Base-by-base conservation (phyloP, 768 basidiomycete species). In the Rhodotorula diobovata region DNA sequence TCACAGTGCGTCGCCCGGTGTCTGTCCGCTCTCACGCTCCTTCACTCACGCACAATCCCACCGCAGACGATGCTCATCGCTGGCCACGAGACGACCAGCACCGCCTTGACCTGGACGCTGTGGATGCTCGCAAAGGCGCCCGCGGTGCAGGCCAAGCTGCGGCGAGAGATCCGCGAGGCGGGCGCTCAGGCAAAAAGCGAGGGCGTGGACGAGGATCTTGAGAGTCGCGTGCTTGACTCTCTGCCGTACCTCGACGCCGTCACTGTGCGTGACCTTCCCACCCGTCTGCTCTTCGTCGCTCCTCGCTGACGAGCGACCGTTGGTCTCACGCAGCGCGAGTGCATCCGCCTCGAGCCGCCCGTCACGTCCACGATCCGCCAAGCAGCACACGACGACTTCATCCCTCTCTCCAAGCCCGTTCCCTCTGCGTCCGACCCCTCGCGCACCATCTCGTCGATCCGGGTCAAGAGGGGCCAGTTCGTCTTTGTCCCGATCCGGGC, bases 351-450 rank as follows among this genome's bases (percentile, higher is more conserved):
- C 54, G 84, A 89, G n/a, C 88, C 90, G 2, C 89, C 91, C 1
- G 83, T 92, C 20, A 89, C 91, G 77, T 90, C 90, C 4, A 88
- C 90, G 15, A 83, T 90, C 50, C 85, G 90, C 21, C 89, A 21
- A 61, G 89, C 91, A 6, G 88, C 84, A 2, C 84, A 86, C 75
- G 89, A 91, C 75, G 91, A 93, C 76, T 85, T 86, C 68, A 83
- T 94, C 25, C 92, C 91, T 3, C 83, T 89, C 39, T 84, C 67
- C 12, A 56, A n/a, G 59, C 73, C 76, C 28, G 30, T 75, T 39
- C 32, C 4, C 5, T 48, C 46, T 11, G 21, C 45, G 15, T 12
- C 15, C 37, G 51, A 48, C 37, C 61, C 50, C 7, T 67, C 61
- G 37, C 50, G 32, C 14, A 63, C 41, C 9, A 59, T 74, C 23